Evolutionary conservation across 106 monocot genomes (phyloP).

Genomic region (Narthecium ossifragum): DNA sequence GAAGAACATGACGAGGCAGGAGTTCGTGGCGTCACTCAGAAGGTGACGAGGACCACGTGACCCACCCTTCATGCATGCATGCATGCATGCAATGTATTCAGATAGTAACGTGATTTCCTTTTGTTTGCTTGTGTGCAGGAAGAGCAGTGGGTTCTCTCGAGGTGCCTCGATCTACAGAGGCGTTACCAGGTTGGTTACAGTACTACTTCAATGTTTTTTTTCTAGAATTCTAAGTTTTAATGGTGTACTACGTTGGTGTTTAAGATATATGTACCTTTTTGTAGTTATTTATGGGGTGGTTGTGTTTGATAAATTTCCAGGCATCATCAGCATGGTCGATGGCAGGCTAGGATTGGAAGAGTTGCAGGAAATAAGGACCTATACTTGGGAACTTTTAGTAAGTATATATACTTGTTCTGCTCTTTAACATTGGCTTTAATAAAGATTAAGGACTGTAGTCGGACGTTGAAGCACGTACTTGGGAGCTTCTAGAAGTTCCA

Average conservation of each 20-base stretch:
- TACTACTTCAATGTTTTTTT: neutral
- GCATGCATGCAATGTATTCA: conserved; percentile 10
- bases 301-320: conserved; percentile 21
- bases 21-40: conserved; percentile 92
- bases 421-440: too few species aligned
- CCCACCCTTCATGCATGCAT: conserved; percentile 8
- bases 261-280: neutral
- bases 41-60: conserved; percentile 31
- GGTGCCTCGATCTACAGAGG: conserved; percentile 95
- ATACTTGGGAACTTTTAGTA: conserved; percentile 93
- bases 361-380: conserved; percentile 98
- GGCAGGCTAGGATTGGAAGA: conserved; percentile 94
- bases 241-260: too few species aligned
- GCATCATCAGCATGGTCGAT: conserved; percentile 93
- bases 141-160: conserved; percentile 96
- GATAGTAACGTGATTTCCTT: neutral
- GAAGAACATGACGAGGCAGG: conserved; percentile 98
- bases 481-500: too few species aligned
- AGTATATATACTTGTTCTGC: too few species aligned
- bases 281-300: neutral
- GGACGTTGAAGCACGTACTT: too few species aligned
- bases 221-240: neutral
- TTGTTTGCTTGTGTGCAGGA: conserved; percentile 40
- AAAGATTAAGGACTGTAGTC: too few species aligned
- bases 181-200: conserved; percentile 59